Percentiles rank a stretch among this genome's conserved stretches.
Conservation (phyloP, 306 rosid genomes). For the Fagus crenata region DNA sequence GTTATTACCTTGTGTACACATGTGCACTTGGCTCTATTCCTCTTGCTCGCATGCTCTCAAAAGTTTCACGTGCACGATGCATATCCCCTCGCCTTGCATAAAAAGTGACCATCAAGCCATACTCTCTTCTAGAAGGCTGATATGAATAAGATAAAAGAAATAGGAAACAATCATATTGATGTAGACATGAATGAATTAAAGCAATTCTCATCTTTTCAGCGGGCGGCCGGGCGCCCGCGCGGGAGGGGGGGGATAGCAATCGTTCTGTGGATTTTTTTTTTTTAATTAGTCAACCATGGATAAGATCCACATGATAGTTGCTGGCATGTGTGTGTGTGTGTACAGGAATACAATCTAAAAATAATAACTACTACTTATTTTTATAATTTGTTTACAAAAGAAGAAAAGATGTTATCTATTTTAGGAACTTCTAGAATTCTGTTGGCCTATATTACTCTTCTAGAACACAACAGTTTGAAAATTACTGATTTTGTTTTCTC, state of each 20-base stretch:
- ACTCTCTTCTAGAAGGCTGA: constrained; percentile 95
- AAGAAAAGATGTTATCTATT: not conserved
- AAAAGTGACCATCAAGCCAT: constrained; percentile 87
- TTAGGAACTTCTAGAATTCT: not conserved
- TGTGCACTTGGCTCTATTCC: constrained; percentile 92
- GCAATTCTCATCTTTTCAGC: not conserved
- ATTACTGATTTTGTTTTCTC: not conserved
- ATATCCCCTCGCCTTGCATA: constrained; percentile 94
- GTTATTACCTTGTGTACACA: constrained; percentile 79
- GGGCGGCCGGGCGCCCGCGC: too few species aligned
- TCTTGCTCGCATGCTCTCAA: constrained; percentile 95
- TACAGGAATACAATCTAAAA: not conserved
- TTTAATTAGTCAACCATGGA: constrained; percentile 8
- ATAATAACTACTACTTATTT: not conserved
- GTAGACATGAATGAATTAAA: not conserved
- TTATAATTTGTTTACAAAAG: not conserved
- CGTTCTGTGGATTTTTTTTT: not conserved
- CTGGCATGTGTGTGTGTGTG: not conserved
- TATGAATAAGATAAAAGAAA: constrained; percentile 27
- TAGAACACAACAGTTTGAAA: not conserved
- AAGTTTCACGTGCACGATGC: constrained; percentile 89
- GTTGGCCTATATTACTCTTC: not conserved
- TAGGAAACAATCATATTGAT: constrained; percentile 4
- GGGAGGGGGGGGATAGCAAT: not conserved
- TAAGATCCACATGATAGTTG: not conserved